Conservation (phyloP, 495 filamentous ascomycete species). For the Jackrogersella multiformis region DNA sequence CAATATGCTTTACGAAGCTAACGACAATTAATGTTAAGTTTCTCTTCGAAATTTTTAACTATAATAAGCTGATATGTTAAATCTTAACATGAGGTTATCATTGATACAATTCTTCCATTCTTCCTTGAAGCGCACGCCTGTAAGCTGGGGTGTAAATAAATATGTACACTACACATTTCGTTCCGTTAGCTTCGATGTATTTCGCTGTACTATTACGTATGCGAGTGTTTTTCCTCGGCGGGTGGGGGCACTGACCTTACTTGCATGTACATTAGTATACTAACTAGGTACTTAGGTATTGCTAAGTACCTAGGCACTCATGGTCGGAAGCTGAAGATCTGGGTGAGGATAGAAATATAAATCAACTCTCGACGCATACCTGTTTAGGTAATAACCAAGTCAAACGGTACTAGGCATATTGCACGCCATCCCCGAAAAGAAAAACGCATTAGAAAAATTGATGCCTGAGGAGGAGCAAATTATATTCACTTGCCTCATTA, state of each 20-base stretch:
- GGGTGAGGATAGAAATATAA: too few relatives aligned
- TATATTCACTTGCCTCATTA: too few relatives aligned
- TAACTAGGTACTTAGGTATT: too few relatives aligned
- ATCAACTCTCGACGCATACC: conserved; percentile 3
- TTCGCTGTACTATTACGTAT: conserved; percentile 27
- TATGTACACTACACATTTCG: conserved; percentile 19
- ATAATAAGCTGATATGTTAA: not conserved
- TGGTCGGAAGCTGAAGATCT: conserved; percentile 4
- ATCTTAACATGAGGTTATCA: not conserved
- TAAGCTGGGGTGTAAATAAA: too few relatives aligned
- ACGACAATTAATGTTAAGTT: not conserved
- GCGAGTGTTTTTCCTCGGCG: not conserved
- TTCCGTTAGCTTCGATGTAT: conserved; percentile 9
- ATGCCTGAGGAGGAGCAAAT: too few relatives aligned
- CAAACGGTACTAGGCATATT: too few relatives aligned
- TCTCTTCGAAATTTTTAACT: not conserved
- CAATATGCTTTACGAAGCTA: too few relatives aligned
- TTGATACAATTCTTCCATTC: not conserved
- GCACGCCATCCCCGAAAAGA: too few relatives aligned
- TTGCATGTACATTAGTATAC: conserved; percentile 4
- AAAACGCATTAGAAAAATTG: too few relatives aligned
- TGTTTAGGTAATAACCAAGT: too few relatives aligned
- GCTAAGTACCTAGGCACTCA: too few relatives aligned
- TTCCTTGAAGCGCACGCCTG: not conserved
- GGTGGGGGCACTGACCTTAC: conserved; percentile 29